Base-by-base conservation (phyloP, 2,329 filamentous ascomycete genomes). In the Ceratocystis alfenasii region DNA sequence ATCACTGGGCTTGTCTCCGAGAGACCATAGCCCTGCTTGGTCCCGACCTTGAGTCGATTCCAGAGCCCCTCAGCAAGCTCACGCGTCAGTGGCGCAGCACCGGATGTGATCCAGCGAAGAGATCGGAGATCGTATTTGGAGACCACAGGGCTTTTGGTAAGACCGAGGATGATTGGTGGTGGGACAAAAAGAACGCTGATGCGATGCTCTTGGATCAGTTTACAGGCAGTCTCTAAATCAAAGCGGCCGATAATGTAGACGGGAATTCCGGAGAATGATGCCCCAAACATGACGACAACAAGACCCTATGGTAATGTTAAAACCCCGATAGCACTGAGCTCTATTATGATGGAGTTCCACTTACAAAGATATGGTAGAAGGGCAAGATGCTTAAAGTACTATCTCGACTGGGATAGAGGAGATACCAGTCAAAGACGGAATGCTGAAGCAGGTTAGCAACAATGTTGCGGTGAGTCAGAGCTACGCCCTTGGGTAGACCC, bases 21-120 rank as follows among this genome's bases (percentile, higher is more conserved):
- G 4, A 97, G 80, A 0, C 93, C 93, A 72, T 96, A 97, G 20
- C 89, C 92, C 76, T 97, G 93, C 79, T 96, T 96, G 68, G 96
- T 85, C 1, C 87, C 87, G 22, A 95, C 80, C 63, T 85, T 85
- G 67, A 94, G 83, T 6, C 91, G 84, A 22, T 82, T 75, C 78
- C 89, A 89, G 2, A 94, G 83, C 7, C 84, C 82, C 65, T 90
- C 84, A 0, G 93, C 88, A 1, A 97, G 81, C 69, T 96, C 90
- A 41, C 80, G 78, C 0, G 90, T 93, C 50, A 96, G 78, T 0
- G 93, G 93, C 0, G 93, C 92, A 0, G 92, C 93, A 28, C 89
- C 93, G 0, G 85, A 92, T 75, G 91, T 94, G 79, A 96, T 79
- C 83, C 92, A 92, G 59, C 88, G 87, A 28, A 97, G 72, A 3